Evolutionary conservation across 129 eudicot genomes (phyloP).

Genomic region (Flaveria linearis): DNA sequence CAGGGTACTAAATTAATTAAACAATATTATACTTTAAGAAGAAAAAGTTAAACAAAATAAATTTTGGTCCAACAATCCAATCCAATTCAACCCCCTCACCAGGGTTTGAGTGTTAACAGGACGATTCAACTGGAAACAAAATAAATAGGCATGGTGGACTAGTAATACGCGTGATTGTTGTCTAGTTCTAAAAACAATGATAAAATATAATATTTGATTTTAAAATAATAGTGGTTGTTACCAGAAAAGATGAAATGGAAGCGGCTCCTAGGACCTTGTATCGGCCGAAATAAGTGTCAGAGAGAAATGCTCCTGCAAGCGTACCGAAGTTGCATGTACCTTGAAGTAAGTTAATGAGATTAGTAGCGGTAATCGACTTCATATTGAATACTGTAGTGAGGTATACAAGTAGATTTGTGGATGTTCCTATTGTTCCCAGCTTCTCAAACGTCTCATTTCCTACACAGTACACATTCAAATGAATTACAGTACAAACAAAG

Average conservation of each 20-base stretch:
- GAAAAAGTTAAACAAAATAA: no score
- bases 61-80: no score
- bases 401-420: constrained; percentile 43
- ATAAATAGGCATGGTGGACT: no score
- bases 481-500: background rate
- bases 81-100: no score
- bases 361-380: constrained; percentile 44
- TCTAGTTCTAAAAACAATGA: no score
- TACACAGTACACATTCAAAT: background rate
- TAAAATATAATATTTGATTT: no score
- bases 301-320: constrained; percentile 46
- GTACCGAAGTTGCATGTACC: constrained; percentile 59
- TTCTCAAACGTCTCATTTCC: constrained; percentile 60
- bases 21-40: no score
- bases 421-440: constrained; percentile 56
- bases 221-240: background rate
- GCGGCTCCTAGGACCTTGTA: constrained; percentile 50
- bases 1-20: no score
- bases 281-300: constrained; percentile 55
- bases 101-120: no score
- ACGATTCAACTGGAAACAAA: no score
- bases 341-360: constrained; percentile 36
- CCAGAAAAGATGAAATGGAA: constrained; percentile 44
- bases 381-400: constrained; percentile 48
- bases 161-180: no score